phyloP scores from a whole-genome alignment of 2,329 filamentous ascomycete species.

The Monilinia laxa region DNA sequence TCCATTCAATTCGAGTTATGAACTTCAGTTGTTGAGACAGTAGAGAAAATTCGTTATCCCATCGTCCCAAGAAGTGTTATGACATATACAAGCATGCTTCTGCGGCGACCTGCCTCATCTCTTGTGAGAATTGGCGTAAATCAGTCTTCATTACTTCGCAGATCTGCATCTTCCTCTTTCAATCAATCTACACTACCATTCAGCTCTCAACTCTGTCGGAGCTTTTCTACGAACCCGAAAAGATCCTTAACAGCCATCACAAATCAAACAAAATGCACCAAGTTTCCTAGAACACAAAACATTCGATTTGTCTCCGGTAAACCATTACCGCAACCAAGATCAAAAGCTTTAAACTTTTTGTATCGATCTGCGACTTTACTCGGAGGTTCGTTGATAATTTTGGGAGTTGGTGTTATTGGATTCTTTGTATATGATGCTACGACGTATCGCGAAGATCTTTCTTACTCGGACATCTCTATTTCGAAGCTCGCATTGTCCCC shows the following conservation, averaged over 20 bases:
- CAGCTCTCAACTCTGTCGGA: constrained; percentile 1
- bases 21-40: neutral
- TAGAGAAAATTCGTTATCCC: neutral
- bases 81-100: constrained; percentile 29
- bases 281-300: constrained; percentile 22
- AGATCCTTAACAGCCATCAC: neutral
- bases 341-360: constrained; percentile 55
- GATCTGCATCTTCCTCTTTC: neutral
- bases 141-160: constrained; percentile 18
- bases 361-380: constrained; percentile 70
- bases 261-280: constrained; percentile 22
- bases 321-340: constrained; percentile 51
- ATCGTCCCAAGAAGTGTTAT: neutral
- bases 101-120: constrained; percentile 30
- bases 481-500: constrained; percentile 81
- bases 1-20: constrained; percentile 4
- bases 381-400: constrained; percentile 72
- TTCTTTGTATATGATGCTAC: constrained; percentile 95
- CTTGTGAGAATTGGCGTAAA: constrained; percentile 27
- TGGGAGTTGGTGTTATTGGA: constrained; percentile 67
- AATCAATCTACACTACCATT: neutral
- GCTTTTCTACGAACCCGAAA: constrained; percentile 2
- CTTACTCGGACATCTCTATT: constrained; percentile 73
- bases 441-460: constrained; percentile 76
- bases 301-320: constrained; percentile 49